Percentiles rank a stretch among this genome's conserved stretches.
Conservation (phyloP, 2,329 filamentous ascomycete species). For the Mycosphaerella sp. region DNA sequence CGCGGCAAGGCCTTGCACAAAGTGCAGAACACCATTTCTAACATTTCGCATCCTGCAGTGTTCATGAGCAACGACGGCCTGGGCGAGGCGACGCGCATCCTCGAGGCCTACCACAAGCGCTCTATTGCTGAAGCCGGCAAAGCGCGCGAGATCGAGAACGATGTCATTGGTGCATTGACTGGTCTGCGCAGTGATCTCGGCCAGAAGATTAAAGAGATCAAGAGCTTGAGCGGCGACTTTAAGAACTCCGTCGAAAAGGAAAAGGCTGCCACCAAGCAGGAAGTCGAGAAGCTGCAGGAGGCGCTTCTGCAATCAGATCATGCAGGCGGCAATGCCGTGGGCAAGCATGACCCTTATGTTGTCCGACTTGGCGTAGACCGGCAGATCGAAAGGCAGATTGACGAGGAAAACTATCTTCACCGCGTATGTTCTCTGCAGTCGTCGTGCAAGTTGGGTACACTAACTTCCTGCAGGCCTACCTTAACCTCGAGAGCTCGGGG, state of each 20-base stretch:
- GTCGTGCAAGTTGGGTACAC: constrained; percentile 1
- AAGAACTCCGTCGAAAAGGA: constrained; percentile 96
- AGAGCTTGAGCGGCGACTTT: constrained; percentile 86
- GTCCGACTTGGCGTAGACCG: constrained; percentile 79
- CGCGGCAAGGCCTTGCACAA: constrained; percentile 76
- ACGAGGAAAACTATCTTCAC: constrained; percentile 96
- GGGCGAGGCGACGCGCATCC: constrained; percentile 73
- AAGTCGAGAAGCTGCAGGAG: constrained; percentile 75
- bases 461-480: constrained; percentile 62
- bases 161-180: constrained; percentile 81
- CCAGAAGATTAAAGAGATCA: constrained; percentile 98
- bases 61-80: constrained; percentile 81
- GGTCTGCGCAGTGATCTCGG: constrained; percentile 81
- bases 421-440: constrained; percentile 51
- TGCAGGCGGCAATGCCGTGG: constrained; percentile 65
- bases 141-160: constrained; percentile 81
- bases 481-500: constrained; percentile 90
- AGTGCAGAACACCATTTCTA: constrained; percentile 77
- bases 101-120: constrained; percentile 76
- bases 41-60: constrained; percentile 64
- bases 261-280: constrained; percentile 74
- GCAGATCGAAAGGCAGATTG: constrained; percentile 84
- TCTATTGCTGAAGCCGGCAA: constrained; percentile 77
- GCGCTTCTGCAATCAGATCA: constrained; percentile 71
- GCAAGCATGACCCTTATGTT: constrained; percentile 89